phyloP scores from a whole-genome alignment of 352 stramenopile species.

The Globisporangium splendens region DNA sequence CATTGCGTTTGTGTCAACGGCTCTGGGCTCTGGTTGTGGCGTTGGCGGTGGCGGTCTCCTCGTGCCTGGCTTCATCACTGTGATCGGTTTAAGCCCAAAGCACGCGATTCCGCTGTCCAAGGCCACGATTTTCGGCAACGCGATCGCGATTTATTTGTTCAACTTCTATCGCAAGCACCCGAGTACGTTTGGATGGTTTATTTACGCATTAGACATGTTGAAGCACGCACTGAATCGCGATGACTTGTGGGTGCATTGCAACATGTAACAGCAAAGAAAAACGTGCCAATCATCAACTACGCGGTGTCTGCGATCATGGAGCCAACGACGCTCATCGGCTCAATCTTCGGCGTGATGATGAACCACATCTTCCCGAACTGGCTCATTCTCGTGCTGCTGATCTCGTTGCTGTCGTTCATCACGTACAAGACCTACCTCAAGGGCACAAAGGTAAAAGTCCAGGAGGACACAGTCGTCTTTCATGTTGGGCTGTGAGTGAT shows the following conservation, averaged over 20 bases:
- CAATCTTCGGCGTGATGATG: conserved; percentile 81
- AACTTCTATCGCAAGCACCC: conserved; percentile 94
- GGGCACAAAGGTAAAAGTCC: conserved; percentile 71
- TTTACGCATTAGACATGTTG: too few relatives aligned
- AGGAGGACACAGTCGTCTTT: too few relatives aligned
- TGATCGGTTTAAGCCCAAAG: conserved; percentile 92
- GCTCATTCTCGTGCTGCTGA: conserved; percentile 74
- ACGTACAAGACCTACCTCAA: conserved; percentile 75
- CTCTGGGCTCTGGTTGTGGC: conserved; percentile 88
- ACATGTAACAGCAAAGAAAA: conserved; percentile 43
- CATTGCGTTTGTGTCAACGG: conserved; percentile 78
- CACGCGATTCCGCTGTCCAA: conserved; percentile 97
- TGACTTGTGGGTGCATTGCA: too few relatives aligned
- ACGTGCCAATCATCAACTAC: conserved; percentile 96
- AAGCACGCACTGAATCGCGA: too few relatives aligned
- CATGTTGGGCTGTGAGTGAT: too few relatives aligned
- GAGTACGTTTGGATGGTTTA: conserved; percentile 30
- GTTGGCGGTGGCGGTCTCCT: conserved; percentile 95
- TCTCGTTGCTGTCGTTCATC: conserved; percentile 72
- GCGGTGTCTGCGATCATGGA: conserved; percentile 99
- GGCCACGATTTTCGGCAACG: conserved; percentile 96
- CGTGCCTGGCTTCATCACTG: conserved; percentile 96
- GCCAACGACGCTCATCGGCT: conserved; percentile 83
- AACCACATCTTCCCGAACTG: conserved; percentile 83
- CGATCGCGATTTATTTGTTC: conserved; percentile 92